Base-by-base conservation (phyloP, 164 flowering plant genomes). In the Saururus chinensis region DNA sequence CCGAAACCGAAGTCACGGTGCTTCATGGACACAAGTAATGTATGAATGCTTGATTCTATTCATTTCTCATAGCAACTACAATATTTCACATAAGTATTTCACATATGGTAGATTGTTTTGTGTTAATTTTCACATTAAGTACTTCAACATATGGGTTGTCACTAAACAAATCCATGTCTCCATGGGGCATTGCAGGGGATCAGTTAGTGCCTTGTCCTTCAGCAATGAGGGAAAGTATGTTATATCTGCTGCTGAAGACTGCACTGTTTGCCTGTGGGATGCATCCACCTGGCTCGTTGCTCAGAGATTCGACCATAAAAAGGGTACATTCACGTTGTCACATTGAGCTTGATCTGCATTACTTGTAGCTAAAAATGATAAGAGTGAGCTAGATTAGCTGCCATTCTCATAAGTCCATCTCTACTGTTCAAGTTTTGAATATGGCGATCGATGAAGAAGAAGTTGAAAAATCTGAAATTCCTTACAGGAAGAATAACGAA, bases 1-100 rank as follows among this genome's bases (percentile, higher is more conserved):
- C 68, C 24, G 61, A 52, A 72, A 74, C 59, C 37, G 77, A 69
- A 19, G 37, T 55, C 26, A 55, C 57, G 56, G 76, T 68, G 59
- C 73, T 80, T 40, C 70, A 70, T 37, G 84, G 80, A 75, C 88
- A 83, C 85, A 81, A 73, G 85, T 83, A 81, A 71, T 70, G 70
- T 74, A 72, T 72, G 76, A 45, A 45, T 25, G 9, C 59, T 40
- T 20, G 22, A 22, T 16, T 24, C 17, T 21, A 55, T 5, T 55
- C 23, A 23, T 55, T 13, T 53, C 21, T 4, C 23, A 6, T 20
- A n/a, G n/a, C n/a, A n/a, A n/a, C n/a, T n/a, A n/a, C n/a, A n/a
- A n/a, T n/a, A n/a, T n/a, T n/a, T n/a, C n/a, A n/a, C n/a, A n/a
- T n/a, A n/a, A n/a, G n/a, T n/a, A n/a, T n/a, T n/a, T n/a, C n/a